Evolutionary conservation across 345 rosid genomes (phyloP), one percentile per base, ranked within the genome.

Genomic region (Chamaenerion angustifolium): DNA sequence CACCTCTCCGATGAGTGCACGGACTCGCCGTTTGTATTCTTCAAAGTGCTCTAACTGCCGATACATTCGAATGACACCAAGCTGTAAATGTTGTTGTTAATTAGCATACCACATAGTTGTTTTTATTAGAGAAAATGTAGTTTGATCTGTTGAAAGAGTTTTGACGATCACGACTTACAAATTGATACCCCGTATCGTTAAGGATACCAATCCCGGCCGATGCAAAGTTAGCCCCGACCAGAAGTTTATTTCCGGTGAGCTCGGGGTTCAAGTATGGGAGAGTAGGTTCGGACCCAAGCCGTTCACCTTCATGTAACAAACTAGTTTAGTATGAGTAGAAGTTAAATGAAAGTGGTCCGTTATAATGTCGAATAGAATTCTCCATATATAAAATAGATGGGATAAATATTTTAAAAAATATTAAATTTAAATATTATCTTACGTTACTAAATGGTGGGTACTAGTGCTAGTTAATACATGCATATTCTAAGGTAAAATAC

Each of bases 21-120:
- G 16, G 42, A 86, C 69, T 56, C 85, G 56, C 25, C 48, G 35
- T 64, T 86, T 85, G 72, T 83, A 81, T 46, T 90, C 77, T 55
- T 81, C 49, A 49, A 90, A 90, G 66, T 72, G 81, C 23, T 70
- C 60, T 0, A 81, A 49, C 56, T 90, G 98, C 49, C 54, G 59
- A 64, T 0, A 58, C 68, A 90, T 86, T 65, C 94, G 46, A 15
- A 90, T 83, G 10, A 83, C 71, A 69, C 78, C 81, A 16, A 83
- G 3, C 98, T 90, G 76, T 64, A 37, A 14, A 31, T 5, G 10
- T 2, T 7, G 25, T 21, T 21, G 25, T 2, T 21, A 2, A 21
- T 21, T 21, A 21, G 4, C 4, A 21, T 0, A 21, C n/a, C n/a
- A n/a, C n/a, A n/a, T n/a, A n/a, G n/a, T n/a, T 21, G 4, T 1